Evolutionary conservation across 495 filamentous ascomycete genomes (phyloP).

Genomic region (Parmelia sp.): DNA sequence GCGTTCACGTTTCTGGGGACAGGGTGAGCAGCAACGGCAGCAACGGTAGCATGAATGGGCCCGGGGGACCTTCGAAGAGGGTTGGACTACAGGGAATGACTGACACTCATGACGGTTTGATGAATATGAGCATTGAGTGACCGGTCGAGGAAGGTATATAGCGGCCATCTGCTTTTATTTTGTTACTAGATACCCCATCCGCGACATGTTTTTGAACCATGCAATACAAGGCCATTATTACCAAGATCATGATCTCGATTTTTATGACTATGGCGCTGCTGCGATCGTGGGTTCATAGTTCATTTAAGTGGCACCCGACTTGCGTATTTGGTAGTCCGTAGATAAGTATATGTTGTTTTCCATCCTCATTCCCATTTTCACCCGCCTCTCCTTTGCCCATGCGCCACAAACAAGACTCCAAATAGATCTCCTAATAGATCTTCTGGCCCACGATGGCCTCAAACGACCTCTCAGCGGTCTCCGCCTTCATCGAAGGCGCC

Average conservation of each 20-base stretch:
- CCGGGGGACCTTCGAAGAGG: slow-evolving; percentile 50
- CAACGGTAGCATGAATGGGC: slow-evolving; percentile 31
- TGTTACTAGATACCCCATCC: slow-evolving; percentile 51
- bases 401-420: background rate
- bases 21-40: slow-evolving; percentile 43
- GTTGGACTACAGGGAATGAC: slow-evolving; percentile 92
- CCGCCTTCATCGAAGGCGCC: slow-evolving; percentile 88
- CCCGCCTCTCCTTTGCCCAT: background rate
- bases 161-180: slow-evolving; percentile 53
- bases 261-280: background rate
- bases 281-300: background rate
- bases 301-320: background rate
- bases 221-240: background rate
- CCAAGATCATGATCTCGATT: background rate
- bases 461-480: slow-evolving; percentile 53
- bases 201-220: background rate
- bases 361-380: background rate
- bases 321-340: background rate
- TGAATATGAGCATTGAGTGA: slow-evolving; percentile 93
- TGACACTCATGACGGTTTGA: slow-evolving; percentile 90
- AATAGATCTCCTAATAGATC: no score
- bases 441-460: slow-evolving; percentile 4
- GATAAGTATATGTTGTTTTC: background rate
- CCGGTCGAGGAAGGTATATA: background rate
- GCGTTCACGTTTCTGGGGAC: slow-evolving; percentile 45